phyloP scores from a whole-genome alignment of 306 rosid genomes.

The Glycine latifolia region DNA sequence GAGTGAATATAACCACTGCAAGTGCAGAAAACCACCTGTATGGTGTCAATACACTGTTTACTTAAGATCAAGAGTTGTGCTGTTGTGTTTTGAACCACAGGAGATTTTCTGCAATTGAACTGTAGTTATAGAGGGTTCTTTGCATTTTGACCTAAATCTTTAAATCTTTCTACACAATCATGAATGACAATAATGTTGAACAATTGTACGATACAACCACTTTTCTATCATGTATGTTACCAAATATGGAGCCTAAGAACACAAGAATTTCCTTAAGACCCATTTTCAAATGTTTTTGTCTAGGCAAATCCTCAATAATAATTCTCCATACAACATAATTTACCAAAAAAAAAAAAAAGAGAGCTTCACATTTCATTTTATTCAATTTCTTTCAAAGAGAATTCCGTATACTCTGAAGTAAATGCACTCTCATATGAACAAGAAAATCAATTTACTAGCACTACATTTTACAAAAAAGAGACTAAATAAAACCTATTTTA shows the following conservation, averaged over 20 bases:
- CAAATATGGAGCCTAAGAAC: not conserved
- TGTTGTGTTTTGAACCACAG: not conserved
- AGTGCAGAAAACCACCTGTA: not conserved
- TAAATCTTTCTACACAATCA: not conserved
- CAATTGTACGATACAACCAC: not conserved
- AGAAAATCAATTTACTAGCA: constrained; percentile 2
- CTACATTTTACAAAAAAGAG: not conserved
- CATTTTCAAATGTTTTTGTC: not conserved
- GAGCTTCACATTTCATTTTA: not conserved
- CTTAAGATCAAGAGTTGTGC: not conserved
- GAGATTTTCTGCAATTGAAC: not conserved
- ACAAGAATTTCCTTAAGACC: not conserved
- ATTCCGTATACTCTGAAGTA: not conserved
- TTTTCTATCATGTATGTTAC: not conserved
- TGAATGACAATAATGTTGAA: not conserved
- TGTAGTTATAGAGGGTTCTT: not conserved
- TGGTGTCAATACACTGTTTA: not conserved
- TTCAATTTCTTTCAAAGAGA: not conserved
- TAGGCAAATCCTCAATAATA: not conserved
- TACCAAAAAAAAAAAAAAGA: not conserved
- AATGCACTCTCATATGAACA: constrained; percentile 5
- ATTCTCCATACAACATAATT: not conserved
- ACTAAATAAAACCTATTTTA: not conserved
- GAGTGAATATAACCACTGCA: not conserved
- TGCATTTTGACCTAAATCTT: not conserved